Base-by-base conservation (phyloP, 305 asterid genomes). In the Petunia hybrid region DNA sequence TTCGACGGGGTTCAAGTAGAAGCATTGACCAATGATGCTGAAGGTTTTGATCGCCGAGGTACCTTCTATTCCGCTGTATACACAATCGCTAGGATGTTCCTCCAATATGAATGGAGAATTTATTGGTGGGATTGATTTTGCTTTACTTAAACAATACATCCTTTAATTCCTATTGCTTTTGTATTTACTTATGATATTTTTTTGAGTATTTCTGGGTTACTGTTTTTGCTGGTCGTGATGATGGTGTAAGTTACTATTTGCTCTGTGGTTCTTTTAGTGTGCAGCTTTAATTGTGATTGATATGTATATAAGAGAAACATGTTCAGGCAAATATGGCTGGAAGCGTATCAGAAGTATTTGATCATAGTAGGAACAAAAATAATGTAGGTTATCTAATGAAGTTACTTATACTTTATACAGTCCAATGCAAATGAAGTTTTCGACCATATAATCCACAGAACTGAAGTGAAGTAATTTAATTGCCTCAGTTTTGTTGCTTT, bases 1-100 rank as follows among this genome's bases (percentile, higher is more conserved):
- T 43, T 80, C 65, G 45, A 46, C 59, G 71, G 83, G 83, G 16
- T 81, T 71, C 64, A 80, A 61, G 64, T 61, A 59, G 48, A 68
- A 59, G 73, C 64, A 35, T 39, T 71, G 76, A 80, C 42, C 5
- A 70, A 68, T 10, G 70, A 48, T 57, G 68, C 16, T 56, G 43
- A 76, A 14, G 48, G 55, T 60, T 60, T 4, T 1, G 65, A 60
- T 31, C 12, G 65, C 22, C 16, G 10, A 35, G 67, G 68, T 62
- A 62, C 42, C 69, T 36, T 63, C 43, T 36, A 9, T 63, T 57
- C 41, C 69, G 16, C 69, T 35, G n/a, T 36, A 63, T 63, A 36
- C 9, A 63, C 41, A 63, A 36, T 36, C 8, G 9, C 12, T 13
- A 48, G 56, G 56, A 48, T 48, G 4, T 48, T 48, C 56, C 13